phyloP scores from a whole-genome alignment of 495 filamentous ascomycete species.

The Penicillium argentinense region DNA sequence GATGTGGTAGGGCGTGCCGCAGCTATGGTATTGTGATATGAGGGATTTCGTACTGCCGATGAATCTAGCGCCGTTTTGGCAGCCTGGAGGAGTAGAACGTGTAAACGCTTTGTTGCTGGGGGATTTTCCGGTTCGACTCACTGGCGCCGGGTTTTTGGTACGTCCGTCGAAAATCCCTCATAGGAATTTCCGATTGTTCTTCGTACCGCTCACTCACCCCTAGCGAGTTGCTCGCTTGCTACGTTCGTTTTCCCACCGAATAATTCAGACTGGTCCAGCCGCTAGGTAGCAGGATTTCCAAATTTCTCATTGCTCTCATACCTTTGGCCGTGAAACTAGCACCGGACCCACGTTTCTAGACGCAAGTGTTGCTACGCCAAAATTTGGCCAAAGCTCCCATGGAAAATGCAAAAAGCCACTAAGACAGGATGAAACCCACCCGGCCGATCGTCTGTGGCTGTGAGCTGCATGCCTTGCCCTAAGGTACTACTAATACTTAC shows the following conservation, averaged over 20 bases:
- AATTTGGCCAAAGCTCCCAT: slow-evolving; percentile 23
- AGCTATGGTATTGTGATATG: too few species aligned
- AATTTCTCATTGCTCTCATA: background rate
- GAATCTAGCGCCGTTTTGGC: slow-evolving; percentile 29
- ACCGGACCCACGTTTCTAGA: slow-evolving; percentile 8
- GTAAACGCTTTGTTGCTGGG: background rate
- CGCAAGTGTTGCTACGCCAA: slow-evolving; percentile 5
- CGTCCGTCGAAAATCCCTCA: slow-evolving; percentile 14
- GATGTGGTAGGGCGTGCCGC: background rate
- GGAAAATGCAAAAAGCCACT: slow-evolving; percentile 2
- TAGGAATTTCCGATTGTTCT: background rate
- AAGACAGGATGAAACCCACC: slow-evolving; percentile 14
- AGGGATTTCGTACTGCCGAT: slow-evolving; percentile 25
- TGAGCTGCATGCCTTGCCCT: slow-evolving; percentile 2
- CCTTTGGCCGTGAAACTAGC: background rate
- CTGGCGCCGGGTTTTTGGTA: slow-evolving; percentile 1
- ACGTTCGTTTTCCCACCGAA: background rate
- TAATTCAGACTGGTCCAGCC: background rate
- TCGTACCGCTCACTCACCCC: background rate
- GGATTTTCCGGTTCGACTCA: slow-evolving; percentile 9
- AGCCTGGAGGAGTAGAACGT: slow-evolving; percentile 11
- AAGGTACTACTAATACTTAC: background rate
- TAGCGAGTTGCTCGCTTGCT: background rate
- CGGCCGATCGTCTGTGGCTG: slow-evolving; percentile 31
- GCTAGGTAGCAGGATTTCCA: background rate